phyloP scores from a whole-genome alignment of 106 monocot genomes.

The Dendrobium huoshanense region DNA sequence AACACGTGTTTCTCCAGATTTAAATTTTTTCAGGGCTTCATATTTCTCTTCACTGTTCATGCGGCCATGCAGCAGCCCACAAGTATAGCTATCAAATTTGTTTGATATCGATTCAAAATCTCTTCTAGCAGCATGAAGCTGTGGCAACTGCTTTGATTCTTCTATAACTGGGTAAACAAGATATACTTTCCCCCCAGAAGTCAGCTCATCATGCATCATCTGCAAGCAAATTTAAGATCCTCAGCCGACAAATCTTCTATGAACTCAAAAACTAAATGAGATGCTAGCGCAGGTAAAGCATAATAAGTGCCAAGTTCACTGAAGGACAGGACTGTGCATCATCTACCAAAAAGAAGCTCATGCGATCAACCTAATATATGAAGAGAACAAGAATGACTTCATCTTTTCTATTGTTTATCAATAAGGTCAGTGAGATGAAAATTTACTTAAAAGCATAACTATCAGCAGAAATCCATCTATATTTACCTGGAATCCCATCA shows the following conservation, averaged over 20 bases:
- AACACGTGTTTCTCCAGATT: slow-evolving; percentile 71
- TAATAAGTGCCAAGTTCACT: neutral
- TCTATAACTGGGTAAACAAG: slow-evolving; percentile 89
- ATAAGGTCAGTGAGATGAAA: neutral
- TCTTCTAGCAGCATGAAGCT: slow-evolving; percentile 66
- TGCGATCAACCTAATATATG: neutral
- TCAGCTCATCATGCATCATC: slow-evolving; percentile 89
- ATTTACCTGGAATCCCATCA: too few relatives aligned
- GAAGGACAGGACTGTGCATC: neutral
- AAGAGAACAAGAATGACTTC: neutral
- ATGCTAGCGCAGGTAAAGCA: neutral
- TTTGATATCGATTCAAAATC: slow-evolving; percentile 50
- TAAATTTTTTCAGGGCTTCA: slow-evolving; percentile 53
- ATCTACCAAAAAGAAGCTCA: neutral
- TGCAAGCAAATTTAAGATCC: slow-evolving; percentile 22
- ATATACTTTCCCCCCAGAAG: slow-evolving; percentile 69
- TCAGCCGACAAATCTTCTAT: neutral
- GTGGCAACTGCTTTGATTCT: slow-evolving; percentile 86
- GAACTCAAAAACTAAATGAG: neutral
- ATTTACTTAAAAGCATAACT: neutral
- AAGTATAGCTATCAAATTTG: slow-evolving; percentile 57
- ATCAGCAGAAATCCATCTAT: too few relatives aligned
- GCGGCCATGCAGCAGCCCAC: slow-evolving; percentile 90
- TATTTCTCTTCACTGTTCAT: slow-evolving; percentile 86
- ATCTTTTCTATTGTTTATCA: neutral